phyloP scores from a whole-genome alignment of 306 rosid species.

The Betula pendula region DNA sequence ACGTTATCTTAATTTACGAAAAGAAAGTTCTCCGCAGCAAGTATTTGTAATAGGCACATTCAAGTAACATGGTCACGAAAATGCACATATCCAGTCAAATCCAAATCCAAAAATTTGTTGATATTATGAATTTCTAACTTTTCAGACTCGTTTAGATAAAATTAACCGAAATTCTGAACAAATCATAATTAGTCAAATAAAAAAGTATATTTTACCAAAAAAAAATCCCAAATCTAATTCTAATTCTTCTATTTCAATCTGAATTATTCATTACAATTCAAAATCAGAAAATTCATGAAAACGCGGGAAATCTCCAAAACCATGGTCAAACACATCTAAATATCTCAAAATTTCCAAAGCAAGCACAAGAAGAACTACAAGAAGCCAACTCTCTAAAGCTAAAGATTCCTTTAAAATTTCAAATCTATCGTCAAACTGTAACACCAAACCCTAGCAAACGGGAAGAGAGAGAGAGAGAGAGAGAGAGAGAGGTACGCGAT shows the following conservation, averaged over 20 bases:
- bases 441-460: neutral
- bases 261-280: too few relatives aligned
- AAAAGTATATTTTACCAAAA: too few relatives aligned
- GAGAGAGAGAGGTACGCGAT: slow-evolving; percentile 35
- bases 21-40: neutral
- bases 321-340: neutral
- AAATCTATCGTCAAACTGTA: neutral
- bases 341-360: neutral
- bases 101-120: neutral
- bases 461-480: neutral
- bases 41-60: too few relatives aligned
- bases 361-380: neutral
- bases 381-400: neutral
- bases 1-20: neutral
- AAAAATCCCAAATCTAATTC: too few relatives aligned
- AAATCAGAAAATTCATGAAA: too few relatives aligned
- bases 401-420: neutral
- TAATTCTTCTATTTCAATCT: too few relatives aligned
- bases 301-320: neutral
- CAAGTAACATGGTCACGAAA: neutral
- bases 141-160: neutral
- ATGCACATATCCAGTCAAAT: neutral
- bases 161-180: neutral
- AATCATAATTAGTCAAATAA: neutral
- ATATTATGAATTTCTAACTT: neutral